A percentile compares a stretch with the other conserved stretches of the same genome.
Conservation (phyloP, 2,329 filamentous ascomycete species). For the Metarhizium brunneum region DNA sequence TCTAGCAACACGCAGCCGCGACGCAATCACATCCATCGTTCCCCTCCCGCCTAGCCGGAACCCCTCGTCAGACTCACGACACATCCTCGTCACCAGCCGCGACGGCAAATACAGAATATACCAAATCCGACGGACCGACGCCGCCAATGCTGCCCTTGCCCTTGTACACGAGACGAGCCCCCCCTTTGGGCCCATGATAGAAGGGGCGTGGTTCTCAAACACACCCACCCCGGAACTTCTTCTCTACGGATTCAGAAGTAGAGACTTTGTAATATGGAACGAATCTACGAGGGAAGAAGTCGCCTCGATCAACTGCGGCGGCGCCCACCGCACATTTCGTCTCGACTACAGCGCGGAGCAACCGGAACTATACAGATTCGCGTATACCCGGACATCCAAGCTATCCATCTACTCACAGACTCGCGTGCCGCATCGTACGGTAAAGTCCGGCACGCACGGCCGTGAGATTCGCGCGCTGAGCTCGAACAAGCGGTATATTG, state of each 20-base stretch:
- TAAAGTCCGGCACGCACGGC: slow-evolving; percentile 71
- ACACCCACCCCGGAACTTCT: slow-evolving; percentile 44
- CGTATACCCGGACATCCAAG: slow-evolving; percentile 64
- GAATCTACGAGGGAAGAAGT: slow-evolving; percentile 61
- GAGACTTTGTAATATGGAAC: slow-evolving; percentile 75
- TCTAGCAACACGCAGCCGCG: slow-evolving; percentile 32
- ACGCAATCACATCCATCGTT: slow-evolving; percentile 62
- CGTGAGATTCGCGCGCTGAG: slow-evolving; percentile 62
- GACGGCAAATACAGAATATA: slow-evolving; percentile 69
- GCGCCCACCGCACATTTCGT: slow-evolving; percentile 72
- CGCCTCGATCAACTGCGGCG: slow-evolving; percentile 70
- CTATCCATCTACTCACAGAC: slow-evolving; percentile 38
- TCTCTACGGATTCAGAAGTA: slow-evolving; percentile 73
- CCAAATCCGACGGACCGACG: slow-evolving; percentile 21
- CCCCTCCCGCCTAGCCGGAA: slow-evolving; percentile 26
- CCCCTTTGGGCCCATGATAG: slow-evolving; percentile 67
- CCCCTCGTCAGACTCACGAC: slow-evolving; percentile 14
- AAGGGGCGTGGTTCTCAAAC: slow-evolving; percentile 54
- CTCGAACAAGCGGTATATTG: slow-evolving; percentile 34
- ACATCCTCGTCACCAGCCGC: slow-evolving; percentile 64
- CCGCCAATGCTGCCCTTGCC: slow-evolving; percentile 20
- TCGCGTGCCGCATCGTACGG: slow-evolving; percentile 28
- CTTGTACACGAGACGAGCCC: slow-evolving; percentile 60
- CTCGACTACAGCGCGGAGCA: slow-evolving; percentile 22
- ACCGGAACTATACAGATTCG: slow-evolving; percentile 38